A percentile compares a stretch with the other conserved stretches of the same genome.
Conservation (phyloP, 73 alveolate species). For the Symbiodinium natans region DNA sequence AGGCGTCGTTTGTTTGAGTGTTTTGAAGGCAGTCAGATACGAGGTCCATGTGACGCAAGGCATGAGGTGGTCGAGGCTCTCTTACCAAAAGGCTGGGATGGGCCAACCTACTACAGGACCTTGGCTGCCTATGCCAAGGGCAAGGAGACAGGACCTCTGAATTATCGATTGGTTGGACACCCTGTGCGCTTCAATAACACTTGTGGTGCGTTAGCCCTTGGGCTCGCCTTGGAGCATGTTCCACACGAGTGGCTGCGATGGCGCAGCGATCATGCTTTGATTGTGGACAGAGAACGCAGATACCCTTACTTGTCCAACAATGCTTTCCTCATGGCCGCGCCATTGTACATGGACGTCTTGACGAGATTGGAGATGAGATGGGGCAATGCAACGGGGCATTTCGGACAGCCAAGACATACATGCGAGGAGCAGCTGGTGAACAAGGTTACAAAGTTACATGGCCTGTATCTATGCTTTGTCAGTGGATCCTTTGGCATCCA, state of each 20-base stretch:
- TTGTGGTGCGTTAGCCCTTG: not conserved
- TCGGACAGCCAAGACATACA: not conserved
- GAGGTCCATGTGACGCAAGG: not conserved
- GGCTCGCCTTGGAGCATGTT: not conserved
- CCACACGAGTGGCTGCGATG: not conserved
- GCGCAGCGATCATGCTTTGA: not conserved
- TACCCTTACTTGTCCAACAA: not conserved
- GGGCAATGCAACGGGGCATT: not conserved
- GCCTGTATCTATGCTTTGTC: not conserved
- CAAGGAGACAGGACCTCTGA: not conserved
- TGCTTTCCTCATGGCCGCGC: not conserved
- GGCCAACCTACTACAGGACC: not conserved
- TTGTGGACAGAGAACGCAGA: not conserved
- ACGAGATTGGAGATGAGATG: not conserved
- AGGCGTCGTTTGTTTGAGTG: not conserved
- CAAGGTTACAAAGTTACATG: not conserved
- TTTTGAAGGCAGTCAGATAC: not conserved
- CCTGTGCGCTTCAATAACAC: not conserved
- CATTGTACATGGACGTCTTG: not conserved
- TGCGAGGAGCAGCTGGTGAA: not conserved
- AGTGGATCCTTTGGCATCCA: not conserved
- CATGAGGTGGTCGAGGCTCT: not conserved
- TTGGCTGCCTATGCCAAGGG: not conserved
- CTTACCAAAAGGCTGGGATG: not conserved
- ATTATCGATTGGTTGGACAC: not conserved